phyloP scores from a whole-genome alignment of 257 asterid species.

The Solanum medicagineum region DNA sequence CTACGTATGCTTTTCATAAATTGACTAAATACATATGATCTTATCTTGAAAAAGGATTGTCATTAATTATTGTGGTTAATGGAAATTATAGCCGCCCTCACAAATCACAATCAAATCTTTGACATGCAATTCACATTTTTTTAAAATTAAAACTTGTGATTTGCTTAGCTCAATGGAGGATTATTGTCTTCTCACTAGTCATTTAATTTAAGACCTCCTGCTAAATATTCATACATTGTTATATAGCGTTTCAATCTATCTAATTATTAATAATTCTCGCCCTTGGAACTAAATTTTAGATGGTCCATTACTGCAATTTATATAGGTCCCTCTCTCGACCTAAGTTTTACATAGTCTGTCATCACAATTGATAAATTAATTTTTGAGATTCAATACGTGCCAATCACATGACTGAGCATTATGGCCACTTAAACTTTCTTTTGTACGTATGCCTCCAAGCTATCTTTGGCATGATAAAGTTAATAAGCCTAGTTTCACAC shows the following conservation, averaged over 20 bases:
- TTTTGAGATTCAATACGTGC: neutral
- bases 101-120: neutral
- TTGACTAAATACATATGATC: neutral
- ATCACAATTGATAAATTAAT: neutral
- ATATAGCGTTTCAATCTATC: neutral
- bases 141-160: neutral
- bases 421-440: neutral
- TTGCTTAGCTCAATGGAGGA: neutral
- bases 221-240: neutral
- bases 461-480: neutral
- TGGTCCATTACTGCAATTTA: neutral
- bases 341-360: neutral
- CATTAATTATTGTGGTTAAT: neutral
- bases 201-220: neutral
- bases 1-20: neutral
- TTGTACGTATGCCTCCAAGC: neutral
- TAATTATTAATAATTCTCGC: neutral
- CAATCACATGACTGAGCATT: neutral
- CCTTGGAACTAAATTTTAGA: neutral
- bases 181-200: neutral
- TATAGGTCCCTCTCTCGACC: neutral
- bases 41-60: neutral
- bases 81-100: neutral
- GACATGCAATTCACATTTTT: neutral
- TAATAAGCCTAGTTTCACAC: neutral